Conservation (phyloP, 129 eudicot species). For the Chrysanthemum makinoi region DNA sequence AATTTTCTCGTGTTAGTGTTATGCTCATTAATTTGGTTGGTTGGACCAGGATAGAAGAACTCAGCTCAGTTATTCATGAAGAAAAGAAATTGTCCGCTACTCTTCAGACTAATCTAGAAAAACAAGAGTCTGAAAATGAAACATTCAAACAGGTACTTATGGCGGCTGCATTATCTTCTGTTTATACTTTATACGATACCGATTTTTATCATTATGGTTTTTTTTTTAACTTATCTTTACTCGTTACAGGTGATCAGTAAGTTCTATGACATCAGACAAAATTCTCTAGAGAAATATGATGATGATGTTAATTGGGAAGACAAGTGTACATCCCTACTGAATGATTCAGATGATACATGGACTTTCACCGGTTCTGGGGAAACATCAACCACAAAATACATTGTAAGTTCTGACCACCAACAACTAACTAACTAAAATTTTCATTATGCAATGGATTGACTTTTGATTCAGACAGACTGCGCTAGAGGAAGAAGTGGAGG, state of each 20-base stretch:
- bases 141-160: constrained; percentile 53
- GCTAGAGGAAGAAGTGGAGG: constrained; percentile 66
- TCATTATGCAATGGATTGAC: constrained; percentile 42
- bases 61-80: constrained; percentile 44
- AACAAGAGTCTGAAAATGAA: constrained; percentile 50
- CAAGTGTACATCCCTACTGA: constrained; percentile 55
- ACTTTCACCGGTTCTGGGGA: constrained; percentile 52
- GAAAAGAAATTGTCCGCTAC: constrained; percentile 45
- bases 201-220: background rate
- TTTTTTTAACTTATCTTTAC: constrained; percentile 9
- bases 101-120: constrained; percentile 44
- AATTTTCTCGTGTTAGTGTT: constrained; percentile 12
- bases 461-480: constrained; percentile 72
- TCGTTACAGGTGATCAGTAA: constrained; percentile 60
- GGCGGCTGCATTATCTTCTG: background rate
- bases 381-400: constrained; percentile 63
- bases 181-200: background rate
- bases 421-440: background rate
- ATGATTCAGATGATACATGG: constrained; percentile 73
- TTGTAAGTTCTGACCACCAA: constrained; percentile 43
- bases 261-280: constrained; percentile 59
- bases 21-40: constrained; percentile 18
- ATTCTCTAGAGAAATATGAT: constrained; percentile 28
- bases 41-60: constrained; percentile 68
- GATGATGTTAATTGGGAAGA: constrained; percentile 60